Base-by-base conservation (phyloP, 108 stramenopile genomes). In the Nitzschia sp. region DNA sequence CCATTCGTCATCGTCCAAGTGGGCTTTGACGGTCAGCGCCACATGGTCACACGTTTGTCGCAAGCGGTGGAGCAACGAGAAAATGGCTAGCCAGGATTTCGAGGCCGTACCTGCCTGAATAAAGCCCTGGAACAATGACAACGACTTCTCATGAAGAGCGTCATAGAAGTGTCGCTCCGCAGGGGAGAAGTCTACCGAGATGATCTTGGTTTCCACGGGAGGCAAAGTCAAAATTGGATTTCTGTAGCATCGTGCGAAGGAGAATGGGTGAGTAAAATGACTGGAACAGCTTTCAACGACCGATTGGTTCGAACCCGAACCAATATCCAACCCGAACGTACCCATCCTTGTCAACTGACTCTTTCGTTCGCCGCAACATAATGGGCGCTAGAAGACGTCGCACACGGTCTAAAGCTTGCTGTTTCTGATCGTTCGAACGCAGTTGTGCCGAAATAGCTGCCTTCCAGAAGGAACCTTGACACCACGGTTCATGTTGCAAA, bases 31-130 rank as follows among this genome's bases (percentile, higher is more conserved):
- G 2, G 90, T 91, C 53, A 94, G 65, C 3, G 89, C 85, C 1
- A 94, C 88, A 44, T 94, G 93, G 59, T 91, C 87, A 67, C 93
- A 94, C 23, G 72, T 78, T 66, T 90, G 90, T 22, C 93, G 81
- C 6, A 94, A 67, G 21, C 93, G 79, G 46, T 86, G 80, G n/a
- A 94, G 53, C 45, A 94, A 63, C 1, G 86, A 78, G 64, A 94
- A 90, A 48, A 94, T 94, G 32, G 85, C 80, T 72, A 94, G 71
- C 81, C 84, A 94, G 1, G 87, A 87, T 55, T 89, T 91, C 15
- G 87, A 73, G 9, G 85, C 90, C 17, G 75, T 88, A 3, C 93
- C 93, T 22, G 66, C 58, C 21, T 74, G 69, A 5, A 94, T 53
- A 60, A 80, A 88, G 9, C 90, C 90, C 27, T 91, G 81, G 68